Evolutionary conservation across 371 early-diverging fungal species (phyloP), one percentile per base, ranked within the genome.

Genomic region (Dichotomocladium elegans): DNA sequence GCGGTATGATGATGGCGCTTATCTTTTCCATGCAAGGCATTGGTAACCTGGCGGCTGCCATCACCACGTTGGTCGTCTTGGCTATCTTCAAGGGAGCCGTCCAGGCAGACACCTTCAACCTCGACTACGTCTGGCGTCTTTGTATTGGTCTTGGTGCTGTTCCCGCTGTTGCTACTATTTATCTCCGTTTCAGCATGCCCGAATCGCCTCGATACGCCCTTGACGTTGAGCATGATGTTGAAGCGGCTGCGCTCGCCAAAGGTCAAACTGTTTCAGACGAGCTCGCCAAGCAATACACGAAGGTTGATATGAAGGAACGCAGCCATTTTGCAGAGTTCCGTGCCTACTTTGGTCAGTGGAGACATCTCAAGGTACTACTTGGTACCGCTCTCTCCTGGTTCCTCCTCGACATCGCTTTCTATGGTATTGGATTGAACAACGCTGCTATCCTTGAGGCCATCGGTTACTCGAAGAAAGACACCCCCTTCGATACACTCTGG

Each of bases 1-100:
- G 84, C 59, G 86, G 86, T 65, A 75, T 76, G 70, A 83, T 84
- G 81, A 80, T 83, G 81, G 77, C 72, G 7, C 77, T 88, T 14
- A 91, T 93, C 30, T 95, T 94, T 74, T 83, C 92, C 46, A 93
- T 94, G 93, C 94, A 94, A 69, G 95, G 94, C 34, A 75, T 93
- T 49, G 95, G 95, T 30, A 88, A 90, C 58, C 66, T 95, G 45
- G 72, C 87, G 31, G 90, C 91, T 30, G 82, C 88, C 15, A 66
- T 92, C 19, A 86, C 90, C 24, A 78, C 86, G 17, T 51, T 85
- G 9, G 64, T 92, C 12, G 58, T 88, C 22, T 72, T 95, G 21
- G 81, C 85, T n/a, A 75, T 75, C 34, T 87, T 87, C 79, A 86
- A 88, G 71, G 29, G 60, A 41, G 65, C 66, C 24, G 80, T 94